phyloP scores from a whole-genome alignment of 2,329 filamentous ascomycete genomes.

The Botrytis porri region DNA sequence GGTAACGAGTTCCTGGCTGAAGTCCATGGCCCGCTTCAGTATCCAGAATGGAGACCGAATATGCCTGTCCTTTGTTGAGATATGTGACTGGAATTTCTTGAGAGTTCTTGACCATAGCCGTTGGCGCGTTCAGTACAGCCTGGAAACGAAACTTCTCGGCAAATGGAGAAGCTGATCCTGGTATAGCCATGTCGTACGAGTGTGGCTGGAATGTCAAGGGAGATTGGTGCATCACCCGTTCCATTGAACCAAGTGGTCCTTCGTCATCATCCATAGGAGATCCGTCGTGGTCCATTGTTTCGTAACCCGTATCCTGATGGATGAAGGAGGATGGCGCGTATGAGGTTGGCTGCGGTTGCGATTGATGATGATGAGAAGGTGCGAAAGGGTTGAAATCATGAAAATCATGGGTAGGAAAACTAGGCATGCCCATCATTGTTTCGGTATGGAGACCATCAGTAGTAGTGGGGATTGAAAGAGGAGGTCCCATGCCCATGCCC shows the following conservation, averaged over 20 bases:
- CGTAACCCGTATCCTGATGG: constrained; percentile 76
- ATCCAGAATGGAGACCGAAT: constrained; percentile 81
- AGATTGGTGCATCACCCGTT: constrained; percentile 59
- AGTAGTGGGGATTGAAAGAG: constrained; percentile 73
- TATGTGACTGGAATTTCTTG: constrained; percentile 97
- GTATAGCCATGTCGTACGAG: constrained; percentile 47
- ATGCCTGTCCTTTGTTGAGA: constrained; percentile 95
- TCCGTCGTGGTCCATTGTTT: constrained; percentile 73
- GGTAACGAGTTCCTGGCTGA: constrained; percentile 65
- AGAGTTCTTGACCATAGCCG: constrained; percentile 87
- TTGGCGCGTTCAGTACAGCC: constrained; percentile 86
- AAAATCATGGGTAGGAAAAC: constrained; percentile 59
- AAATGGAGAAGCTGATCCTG: constrained; percentile 49
- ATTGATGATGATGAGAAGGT: constrained; percentile 49
- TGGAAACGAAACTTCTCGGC: constrained; percentile 83
- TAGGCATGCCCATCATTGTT: constrained; percentile 61
- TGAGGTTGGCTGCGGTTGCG: constrained; percentile 47
- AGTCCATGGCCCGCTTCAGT: constrained; percentile 61
- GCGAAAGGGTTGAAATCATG: constrained; percentile 71
- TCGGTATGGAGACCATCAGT: constrained; percentile 61
- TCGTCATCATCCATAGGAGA: constrained; percentile 62
- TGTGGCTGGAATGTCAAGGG: constrained; percentile 58
- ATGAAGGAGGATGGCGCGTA: constrained; percentile 80
- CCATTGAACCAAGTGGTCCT: constrained; percentile 51
- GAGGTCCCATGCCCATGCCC: constrained; percentile 55